Percentiles rank a stretch among this genome's conserved stretches.
Conservation (phyloP, 1,284 basidiomycete genomes). For the Trichosporon ovoides region DNA sequence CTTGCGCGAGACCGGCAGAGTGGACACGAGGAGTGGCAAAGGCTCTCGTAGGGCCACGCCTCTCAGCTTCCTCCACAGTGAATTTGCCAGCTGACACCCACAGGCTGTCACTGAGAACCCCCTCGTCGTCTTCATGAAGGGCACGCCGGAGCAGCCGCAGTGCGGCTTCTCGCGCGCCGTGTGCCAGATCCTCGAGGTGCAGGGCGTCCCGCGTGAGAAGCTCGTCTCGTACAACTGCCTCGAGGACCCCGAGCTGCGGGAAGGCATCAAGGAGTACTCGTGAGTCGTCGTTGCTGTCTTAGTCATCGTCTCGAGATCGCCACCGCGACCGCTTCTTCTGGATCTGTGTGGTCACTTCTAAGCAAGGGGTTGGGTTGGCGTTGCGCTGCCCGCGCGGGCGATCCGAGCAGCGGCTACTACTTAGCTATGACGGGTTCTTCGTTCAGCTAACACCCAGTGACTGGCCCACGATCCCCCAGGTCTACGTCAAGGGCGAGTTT, state of each 20-base stretch:
- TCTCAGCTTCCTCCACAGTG: not conserved
- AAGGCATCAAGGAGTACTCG: slow-evolving; percentile 93
- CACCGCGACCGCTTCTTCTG: no score
- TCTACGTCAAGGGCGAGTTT: slow-evolving; percentile 93
- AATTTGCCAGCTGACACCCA: not conserved
- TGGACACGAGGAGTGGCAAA: no score
- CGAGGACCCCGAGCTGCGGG: slow-evolving; percentile 65
- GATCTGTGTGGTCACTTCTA: no score
- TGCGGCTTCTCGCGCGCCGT: slow-evolving; percentile 92
- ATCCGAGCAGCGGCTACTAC: no score
- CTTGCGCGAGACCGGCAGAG: no score
- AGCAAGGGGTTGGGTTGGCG: no score
- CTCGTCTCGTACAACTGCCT: slow-evolving; percentile 85
- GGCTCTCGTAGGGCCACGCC: no score
- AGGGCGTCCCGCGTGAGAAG: slow-evolving; percentile 74
- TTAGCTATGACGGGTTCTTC: no score
- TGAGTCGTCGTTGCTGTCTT: slow-evolving; percentile 50
- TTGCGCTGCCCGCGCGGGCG: no score
- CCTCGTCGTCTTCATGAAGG: slow-evolving; percentile 93
- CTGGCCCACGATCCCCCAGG: slow-evolving; percentile 96
- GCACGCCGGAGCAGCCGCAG: slow-evolving; percentile 63
- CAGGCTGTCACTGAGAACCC: slow-evolving; percentile 65
- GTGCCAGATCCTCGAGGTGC: slow-evolving; percentile 82
- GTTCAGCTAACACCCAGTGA: slow-evolving; percentile 56
- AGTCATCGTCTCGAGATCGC: not conserved